A percentile compares a stretch with the other conserved stretches of the same genome.
Conservation (phyloP, 345 rosid genomes). For the Diplotaxis tenuifolia region DNA sequence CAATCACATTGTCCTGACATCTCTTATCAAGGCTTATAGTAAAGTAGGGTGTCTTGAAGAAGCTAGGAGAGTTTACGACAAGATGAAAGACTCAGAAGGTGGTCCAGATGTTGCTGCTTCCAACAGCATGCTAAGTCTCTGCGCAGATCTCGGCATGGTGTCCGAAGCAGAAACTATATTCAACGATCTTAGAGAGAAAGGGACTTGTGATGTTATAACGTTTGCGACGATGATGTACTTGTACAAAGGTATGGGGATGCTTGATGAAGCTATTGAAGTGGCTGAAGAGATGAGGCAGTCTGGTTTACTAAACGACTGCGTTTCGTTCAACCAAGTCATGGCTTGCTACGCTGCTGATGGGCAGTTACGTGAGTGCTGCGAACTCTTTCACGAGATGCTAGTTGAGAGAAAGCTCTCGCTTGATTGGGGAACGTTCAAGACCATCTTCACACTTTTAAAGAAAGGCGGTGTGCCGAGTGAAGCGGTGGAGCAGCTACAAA, state of each 20-base stretch:
- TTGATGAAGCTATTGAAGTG: constrained; percentile 73
- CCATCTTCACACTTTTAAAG: constrained; percentile 62
- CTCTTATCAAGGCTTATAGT: constrained; percentile 78
- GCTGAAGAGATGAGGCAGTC: constrained; percentile 85
- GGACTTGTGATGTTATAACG: constrained; percentile 65
- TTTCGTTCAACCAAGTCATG: constrained; percentile 72
- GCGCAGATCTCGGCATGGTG: constrained; percentile 72
- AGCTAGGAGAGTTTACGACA: constrained; percentile 62
- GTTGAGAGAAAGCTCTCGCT: constrained; percentile 52
- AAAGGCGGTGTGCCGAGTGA: constrained; percentile 73
- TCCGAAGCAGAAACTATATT: constrained; percentile 72
- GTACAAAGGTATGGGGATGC: constrained; percentile 82
- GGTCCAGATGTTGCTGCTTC: constrained; percentile 76
- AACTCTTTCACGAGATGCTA: constrained; percentile 72
- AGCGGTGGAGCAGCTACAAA: constrained; percentile 69
- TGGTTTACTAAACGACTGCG: constrained; percentile 54
- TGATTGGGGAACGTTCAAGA: constrained; percentile 60
- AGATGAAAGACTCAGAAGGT: constrained; percentile 58
- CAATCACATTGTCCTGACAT: constrained; percentile 72
- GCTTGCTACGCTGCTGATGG: constrained; percentile 68
- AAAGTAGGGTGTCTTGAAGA: constrained; percentile 73
- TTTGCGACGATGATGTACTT: constrained; percentile 79
- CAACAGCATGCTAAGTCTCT: constrained; percentile 71
- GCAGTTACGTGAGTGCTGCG: constrained; percentile 64
- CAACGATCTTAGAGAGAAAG: constrained; percentile 49